These are phyloP conservation scores for Amauroascus verrucosus DNA, from an alignment of 2,329 filamentous ascomycete genomes.

Conservation along the genomic window DNA sequence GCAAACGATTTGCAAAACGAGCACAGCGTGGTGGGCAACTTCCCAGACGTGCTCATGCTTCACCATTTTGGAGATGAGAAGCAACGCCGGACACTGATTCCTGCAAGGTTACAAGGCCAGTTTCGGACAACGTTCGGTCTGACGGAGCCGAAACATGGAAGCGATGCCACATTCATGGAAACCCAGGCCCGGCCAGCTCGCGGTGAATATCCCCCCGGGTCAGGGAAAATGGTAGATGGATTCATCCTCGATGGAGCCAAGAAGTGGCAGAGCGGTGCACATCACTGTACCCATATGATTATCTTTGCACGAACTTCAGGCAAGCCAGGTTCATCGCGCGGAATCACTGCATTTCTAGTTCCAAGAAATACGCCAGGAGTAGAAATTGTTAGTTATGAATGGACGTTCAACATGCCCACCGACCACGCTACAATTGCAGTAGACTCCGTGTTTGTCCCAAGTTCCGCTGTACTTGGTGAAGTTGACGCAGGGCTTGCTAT, in stretches of 20 bases:
- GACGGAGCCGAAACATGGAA: constrained; percentile 53
- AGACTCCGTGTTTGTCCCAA: constrained; percentile 48
- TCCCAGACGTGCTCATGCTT: constrained; percentile 53
- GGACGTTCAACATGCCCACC: constrained; percentile 58
- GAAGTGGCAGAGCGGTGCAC: constrained; percentile 57
- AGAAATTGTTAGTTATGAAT: constrained; percentile 49
- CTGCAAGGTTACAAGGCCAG: constrained; percentile 43
- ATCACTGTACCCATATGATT: constrained; percentile 52
- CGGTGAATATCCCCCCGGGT: constrained; percentile 31
- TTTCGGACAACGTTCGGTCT: constrained; percentile 52
- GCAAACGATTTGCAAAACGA: constrained; percentile 57
- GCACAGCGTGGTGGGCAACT: constrained; percentile 53
- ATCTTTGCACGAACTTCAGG: constrained; percentile 52
- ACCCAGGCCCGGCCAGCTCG: constrained; percentile 42
- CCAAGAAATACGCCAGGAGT: constrained; percentile 45
- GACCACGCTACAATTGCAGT: constrained; percentile 53
- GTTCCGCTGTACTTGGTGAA: constrained; percentile 43
- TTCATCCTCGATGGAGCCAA: constrained; percentile 50
- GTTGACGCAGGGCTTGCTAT: constrained; percentile 48
- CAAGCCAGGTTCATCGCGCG: constrained; percentile 42
- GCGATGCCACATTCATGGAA: constrained; percentile 53
- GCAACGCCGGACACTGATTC: constrained; percentile 47
- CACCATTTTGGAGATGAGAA: constrained; percentile 48
- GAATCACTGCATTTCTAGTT: constrained; percentile 53
- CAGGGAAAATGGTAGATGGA: constrained; percentile 25